Evolutionary conservation across 331 rosid species (phyloP).

Genomic region (Rhamnella rubrinervis): DNA sequence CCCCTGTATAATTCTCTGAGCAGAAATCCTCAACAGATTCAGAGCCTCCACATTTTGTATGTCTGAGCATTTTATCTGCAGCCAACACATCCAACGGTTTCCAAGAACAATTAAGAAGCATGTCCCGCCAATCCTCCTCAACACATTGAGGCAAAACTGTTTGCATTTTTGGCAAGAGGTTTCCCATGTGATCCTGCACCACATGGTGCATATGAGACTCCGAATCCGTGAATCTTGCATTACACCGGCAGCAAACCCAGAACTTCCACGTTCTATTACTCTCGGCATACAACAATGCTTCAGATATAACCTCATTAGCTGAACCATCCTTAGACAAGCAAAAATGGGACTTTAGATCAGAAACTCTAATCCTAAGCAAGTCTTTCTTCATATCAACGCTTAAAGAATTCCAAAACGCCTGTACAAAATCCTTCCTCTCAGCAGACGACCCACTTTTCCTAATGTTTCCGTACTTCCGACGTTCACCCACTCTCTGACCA

Average conservation of each 20-base stretch:
- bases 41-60: constrained; percentile 36
- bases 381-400: constrained; percentile 66
- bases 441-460: constrained; percentile 59
- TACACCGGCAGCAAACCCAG: constrained; percentile 81
- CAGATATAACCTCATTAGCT: constrained; percentile 55
- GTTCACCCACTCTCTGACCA: constrained; percentile 63
- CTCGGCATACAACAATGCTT: constrained; percentile 67
- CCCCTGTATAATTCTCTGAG: constrained; percentile 38
- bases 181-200: constrained; percentile 78
- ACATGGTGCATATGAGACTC: constrained; percentile 80
- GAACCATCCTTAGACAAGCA: constrained; percentile 64
- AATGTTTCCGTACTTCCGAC: constrained; percentile 52
- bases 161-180: constrained; percentile 68
- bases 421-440: constrained; percentile 77
- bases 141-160: constrained; percentile 71
- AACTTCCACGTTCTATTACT: constrained; percentile 73
- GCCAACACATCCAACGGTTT: constrained; percentile 77
- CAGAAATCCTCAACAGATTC: constrained; percentile 46
- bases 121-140: constrained; percentile 74
- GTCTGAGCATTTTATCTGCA: constrained; percentile 63
- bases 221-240: constrained; percentile 46
- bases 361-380: constrained; percentile 59
- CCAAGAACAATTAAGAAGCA: constrained; percentile 83
- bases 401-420: constrained; percentile 64
- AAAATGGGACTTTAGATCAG: constrained; percentile 63